A percentile compares a stretch with the other conserved stretches of the same genome.
These are phyloP conservation scores for Cyclospora cayetanensis DNA, from an alignment of 169 alveolate species.

Conservation along the genomic window DNA sequence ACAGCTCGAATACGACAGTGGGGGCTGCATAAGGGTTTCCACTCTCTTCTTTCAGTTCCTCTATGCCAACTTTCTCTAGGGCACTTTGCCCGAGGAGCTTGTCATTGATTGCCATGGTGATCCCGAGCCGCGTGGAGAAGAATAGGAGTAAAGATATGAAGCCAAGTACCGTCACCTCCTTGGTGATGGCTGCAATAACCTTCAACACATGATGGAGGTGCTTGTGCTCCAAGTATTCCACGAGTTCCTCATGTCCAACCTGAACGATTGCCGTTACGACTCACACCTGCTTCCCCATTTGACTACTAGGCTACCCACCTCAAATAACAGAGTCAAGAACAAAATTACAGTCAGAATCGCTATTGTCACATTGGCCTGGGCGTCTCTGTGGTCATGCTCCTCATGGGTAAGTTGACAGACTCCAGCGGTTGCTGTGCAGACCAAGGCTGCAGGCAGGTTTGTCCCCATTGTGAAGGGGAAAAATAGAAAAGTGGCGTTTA, in stretches of 20 bases:
- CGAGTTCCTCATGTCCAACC: slow-evolving; percentile 60
- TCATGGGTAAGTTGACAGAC: not conserved
- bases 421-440: slow-evolving; percentile 19
- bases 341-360: slow-evolving; percentile 48
- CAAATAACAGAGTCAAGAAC: slow-evolving; percentile 59
- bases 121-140: slow-evolving; percentile 58
- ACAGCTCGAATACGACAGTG: slow-evolving; percentile 62
- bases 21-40: slow-evolving; percentile 73
- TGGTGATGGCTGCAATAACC: slow-evolving; percentile 50
- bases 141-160: slow-evolving; percentile 68
- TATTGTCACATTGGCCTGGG: slow-evolving; percentile 8
- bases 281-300: not conserved
- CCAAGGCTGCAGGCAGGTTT: not conserved
- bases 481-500: not conserved
- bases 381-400: slow-evolving; percentile 29
- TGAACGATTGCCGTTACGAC: not conserved
- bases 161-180: slow-evolving; percentile 71
- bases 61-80: slow-evolving; percentile 63
- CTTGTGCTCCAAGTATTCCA: slow-evolving; percentile 34
- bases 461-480: not conserved
- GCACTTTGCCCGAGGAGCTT: slow-evolving; percentile 55
- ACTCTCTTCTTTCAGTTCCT: slow-evolving; percentile 66
- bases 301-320: not conserved
- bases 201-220: slow-evolving; percentile 66
- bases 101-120: slow-evolving; percentile 65